Percentiles rank a stretch among this genome's conserved stretches.
These are phyloP conservation scores for Globisporangium spiculum DNA, from an alignment of 352 stramenopile genomes.

Conservation along the genomic window DNA sequence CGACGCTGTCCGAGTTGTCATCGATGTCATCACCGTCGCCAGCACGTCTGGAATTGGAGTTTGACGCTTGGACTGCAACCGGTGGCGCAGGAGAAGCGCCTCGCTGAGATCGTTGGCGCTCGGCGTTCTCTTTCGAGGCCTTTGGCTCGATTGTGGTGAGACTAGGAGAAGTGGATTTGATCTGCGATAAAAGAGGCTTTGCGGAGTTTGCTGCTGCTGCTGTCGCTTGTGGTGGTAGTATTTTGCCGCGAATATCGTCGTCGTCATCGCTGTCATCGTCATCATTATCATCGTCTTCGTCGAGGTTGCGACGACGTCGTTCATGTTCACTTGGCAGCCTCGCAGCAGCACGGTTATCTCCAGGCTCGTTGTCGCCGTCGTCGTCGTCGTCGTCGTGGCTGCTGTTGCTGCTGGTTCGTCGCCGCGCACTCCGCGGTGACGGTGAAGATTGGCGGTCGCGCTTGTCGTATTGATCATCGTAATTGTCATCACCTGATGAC, in stretches of 20 bases:
- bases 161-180: slow-evolving; percentile 42
- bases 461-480: background rate
- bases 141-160: slow-evolving; percentile 11
- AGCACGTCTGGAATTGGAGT: background rate
- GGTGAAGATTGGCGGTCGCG: background rate
- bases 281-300: background rate
- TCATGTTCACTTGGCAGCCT: background rate
- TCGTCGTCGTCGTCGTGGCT: background rate
- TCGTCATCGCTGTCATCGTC: slow-evolving; percentile 14
- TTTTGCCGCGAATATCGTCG: slow-evolving; percentile 12
- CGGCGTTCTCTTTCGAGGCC: background rate
- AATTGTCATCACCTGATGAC: background rate
- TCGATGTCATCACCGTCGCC: slow-evolving; percentile 19
- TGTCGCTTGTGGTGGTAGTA: background rate
- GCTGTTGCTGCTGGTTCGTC: slow-evolving; percentile 5
- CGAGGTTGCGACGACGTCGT: background rate
- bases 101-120: background rate
- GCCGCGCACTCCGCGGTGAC: background rate
- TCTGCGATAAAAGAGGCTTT: slow-evolving; percentile 55
- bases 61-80: slow-evolving; percentile 4
- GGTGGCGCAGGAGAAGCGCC: slow-evolving; percentile 14
- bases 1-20: slow-evolving; percentile 21
- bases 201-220: slow-evolving; percentile 9
- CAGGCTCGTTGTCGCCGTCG: background rate
- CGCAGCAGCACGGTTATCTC: background rate